phyloP scores from a whole-genome alignment of 2,329 filamentous ascomycete species.

The Aureobasidium lini region DNA sequence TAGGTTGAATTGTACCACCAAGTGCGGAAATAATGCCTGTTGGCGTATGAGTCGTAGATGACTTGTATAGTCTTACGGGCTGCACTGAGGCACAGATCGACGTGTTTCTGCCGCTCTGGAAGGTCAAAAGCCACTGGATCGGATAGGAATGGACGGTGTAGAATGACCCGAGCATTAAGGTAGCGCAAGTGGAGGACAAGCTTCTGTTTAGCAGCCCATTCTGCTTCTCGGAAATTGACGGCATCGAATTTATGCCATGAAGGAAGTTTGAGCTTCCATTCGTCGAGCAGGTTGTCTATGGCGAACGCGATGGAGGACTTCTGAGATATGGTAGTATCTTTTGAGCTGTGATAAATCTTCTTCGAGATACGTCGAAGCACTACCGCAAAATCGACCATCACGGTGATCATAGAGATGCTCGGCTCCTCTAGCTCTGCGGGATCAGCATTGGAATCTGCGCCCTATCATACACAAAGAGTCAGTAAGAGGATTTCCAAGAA shows the following conservation, averaged over 20 bases:
- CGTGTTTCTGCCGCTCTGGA: slow-evolving; percentile 17
- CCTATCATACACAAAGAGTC: not conserved
- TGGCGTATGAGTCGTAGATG: slow-evolving; percentile 26
- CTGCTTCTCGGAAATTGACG: slow-evolving; percentile 19
- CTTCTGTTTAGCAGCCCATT: slow-evolving; percentile 28
- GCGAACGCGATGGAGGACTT: slow-evolving; percentile 18
- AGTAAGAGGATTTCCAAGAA: not conserved
- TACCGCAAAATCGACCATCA: slow-evolving; percentile 16
- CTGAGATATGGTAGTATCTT: not conserved
- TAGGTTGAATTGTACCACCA: slow-evolving; percentile 32
- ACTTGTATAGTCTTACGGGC: slow-evolving; percentile 24
- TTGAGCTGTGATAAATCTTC: slow-evolving; percentile 20
- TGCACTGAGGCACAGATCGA: slow-evolving; percentile 24
- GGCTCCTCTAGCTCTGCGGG: not conserved
- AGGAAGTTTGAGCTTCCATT: slow-evolving; percentile 15
- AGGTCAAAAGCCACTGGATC: slow-evolving; percentile 16
- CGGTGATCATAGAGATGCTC: slow-evolving; percentile 6
- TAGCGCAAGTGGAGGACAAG: slow-evolving; percentile 26
- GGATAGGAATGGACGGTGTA: slow-evolving; percentile 26
- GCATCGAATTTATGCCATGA: slow-evolving; percentile 11
- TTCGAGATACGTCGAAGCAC: slow-evolving; percentile 23
- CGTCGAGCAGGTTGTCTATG: slow-evolving; percentile 14
- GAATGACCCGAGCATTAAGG: slow-evolving; percentile 26
- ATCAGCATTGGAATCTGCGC: not conserved
- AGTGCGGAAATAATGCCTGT: slow-evolving; percentile 27